Evolutionary conservation across 2,329 filamentous ascomycete species (phyloP).

Genomic region (Nemania sp.): DNA sequence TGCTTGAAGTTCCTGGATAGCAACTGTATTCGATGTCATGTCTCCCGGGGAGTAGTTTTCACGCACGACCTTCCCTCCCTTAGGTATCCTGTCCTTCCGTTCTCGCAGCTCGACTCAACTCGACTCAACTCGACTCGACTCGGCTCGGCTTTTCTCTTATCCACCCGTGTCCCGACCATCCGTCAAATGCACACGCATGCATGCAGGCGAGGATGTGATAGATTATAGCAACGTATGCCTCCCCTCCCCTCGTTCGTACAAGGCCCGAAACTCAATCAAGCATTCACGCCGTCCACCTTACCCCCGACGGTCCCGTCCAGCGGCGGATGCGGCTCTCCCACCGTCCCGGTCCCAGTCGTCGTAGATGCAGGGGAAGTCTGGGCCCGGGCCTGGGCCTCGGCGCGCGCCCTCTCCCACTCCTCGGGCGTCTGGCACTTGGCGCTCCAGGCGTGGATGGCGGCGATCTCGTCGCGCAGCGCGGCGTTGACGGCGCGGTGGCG

Average conservation of each 20-base stretch:
- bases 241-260: too few relatives aligned
- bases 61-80: background rate
- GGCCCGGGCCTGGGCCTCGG: conserved; percentile 25
- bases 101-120: too few relatives aligned
- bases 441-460: conserved; percentile 91
- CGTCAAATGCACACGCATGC: background rate
- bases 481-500: conserved; percentile 86
- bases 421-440: conserved; percentile 91
- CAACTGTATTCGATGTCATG: background rate
- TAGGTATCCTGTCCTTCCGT: background rate
- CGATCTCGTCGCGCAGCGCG: conserved; percentile 83
- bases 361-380: background rate
- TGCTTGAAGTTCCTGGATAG: too few relatives aligned
- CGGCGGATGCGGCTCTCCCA: conserved; percentile 38
- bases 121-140: too few relatives aligned
- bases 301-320: conserved; percentile 51
- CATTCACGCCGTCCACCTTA: conserved; percentile 47
- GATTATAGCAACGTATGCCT: too few relatives aligned
- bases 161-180: too few relatives aligned
- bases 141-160: background rate
- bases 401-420: conserved; percentile 75
- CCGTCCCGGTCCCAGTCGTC: background rate
- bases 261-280: conserved; percentile 28
- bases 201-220: background rate
- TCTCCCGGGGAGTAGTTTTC: background rate